Conservation (phyloP, 371 early-diverging fungal species). For the Lichtheimia corymbifera region DNA sequence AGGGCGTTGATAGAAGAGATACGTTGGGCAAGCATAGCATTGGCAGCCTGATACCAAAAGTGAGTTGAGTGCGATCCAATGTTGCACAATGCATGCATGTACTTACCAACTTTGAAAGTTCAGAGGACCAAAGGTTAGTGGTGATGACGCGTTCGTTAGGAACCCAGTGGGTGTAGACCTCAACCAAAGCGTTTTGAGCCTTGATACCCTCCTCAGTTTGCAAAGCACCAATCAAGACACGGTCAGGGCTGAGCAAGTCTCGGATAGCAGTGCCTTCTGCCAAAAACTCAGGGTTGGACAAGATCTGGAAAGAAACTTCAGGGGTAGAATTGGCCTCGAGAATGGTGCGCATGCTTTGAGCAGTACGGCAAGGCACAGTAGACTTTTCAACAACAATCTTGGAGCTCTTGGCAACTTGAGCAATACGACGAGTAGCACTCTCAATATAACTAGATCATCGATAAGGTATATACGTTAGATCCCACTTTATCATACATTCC, state of each 20-base stretch:
- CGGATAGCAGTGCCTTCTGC: constrained; percentile 93
- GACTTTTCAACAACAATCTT: constrained; percentile 96
- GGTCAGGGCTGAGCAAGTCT: constrained; percentile 88
- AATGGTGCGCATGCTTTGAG: constrained; percentile 86
- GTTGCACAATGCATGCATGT: too few relatives aligned
- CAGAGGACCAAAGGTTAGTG: constrained; percentile 94
- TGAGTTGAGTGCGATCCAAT: background rate
- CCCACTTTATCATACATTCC: background rate
- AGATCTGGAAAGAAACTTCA: constrained; percentile 81
- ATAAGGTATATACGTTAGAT: background rate
- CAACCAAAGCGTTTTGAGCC: constrained; percentile 78
- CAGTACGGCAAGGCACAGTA: constrained; percentile 95
- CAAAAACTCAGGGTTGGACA: constrained; percentile 96
- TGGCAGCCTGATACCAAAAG: constrained; percentile 69
- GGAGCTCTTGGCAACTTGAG: constrained; percentile 75
- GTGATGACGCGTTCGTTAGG: constrained; percentile 87
- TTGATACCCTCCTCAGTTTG: constrained; percentile 74
- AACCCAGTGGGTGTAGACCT: constrained; percentile 87
- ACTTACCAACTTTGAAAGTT: constrained; percentile 86
- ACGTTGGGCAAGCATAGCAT: constrained; percentile 95
- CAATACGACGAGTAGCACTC: constrained; percentile 86
- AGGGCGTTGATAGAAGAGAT: constrained; percentile 94
- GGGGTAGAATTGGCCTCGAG: constrained; percentile 80
- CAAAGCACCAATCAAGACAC: constrained; percentile 90
- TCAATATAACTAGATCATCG: constrained; percentile 69